Base-by-base conservation (phyloP, 768 basidiomycete species). In the Lepiota brunneoincarnata region DNA sequence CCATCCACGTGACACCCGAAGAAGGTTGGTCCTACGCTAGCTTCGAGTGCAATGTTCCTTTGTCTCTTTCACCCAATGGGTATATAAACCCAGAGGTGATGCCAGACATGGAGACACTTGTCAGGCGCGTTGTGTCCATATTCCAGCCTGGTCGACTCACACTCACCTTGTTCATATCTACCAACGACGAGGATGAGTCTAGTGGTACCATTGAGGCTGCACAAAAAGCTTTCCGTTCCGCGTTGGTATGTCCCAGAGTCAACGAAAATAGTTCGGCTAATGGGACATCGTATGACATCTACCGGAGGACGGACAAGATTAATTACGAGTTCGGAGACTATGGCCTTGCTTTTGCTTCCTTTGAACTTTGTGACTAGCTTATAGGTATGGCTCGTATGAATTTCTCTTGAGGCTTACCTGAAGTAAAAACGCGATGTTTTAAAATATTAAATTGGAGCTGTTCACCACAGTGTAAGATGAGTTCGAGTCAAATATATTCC, bases 1-100 rank as follows among this genome's bases (percentile, higher is more conserved):
- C 93, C 6, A 96, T 99, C 52, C 97, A 99, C 67, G 96, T 98
- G 56, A 99, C 97, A 0, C 97, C 97, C 23, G 97, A 98, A 70
- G 86, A 91, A 63, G 96, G 91, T 52, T 98, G 93, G 90, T 97
- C 94, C 42, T 99, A 97, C 69, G 97, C 97, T 59, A 93, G 90
- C 63, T 98, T 99, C 75, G 97, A 99, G 72, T 96, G 93, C 75
- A 99, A 99, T 70, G 84, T 97, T n/a, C 92, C 92, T 3, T 74
- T 87, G 40, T 66, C 69, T 23, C 69, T 74, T 14, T 72, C 72
- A 51, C 64, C 67, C 57, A 51, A 63, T 56, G 43, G 64, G 67
- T 35, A 60, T 68, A 46, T 68, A 64, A 43, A 48, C 26, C 17
- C 37, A 34, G 48, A 20, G 36, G 41, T 40, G 21, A 80, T 90